Percentiles rank a stretch among this genome's conserved stretches.
Evolutionary conservation across 192 early-diverging fungal genomes (phyloP).

Genomic region (Thoreauomyces humboldtii): DNA sequence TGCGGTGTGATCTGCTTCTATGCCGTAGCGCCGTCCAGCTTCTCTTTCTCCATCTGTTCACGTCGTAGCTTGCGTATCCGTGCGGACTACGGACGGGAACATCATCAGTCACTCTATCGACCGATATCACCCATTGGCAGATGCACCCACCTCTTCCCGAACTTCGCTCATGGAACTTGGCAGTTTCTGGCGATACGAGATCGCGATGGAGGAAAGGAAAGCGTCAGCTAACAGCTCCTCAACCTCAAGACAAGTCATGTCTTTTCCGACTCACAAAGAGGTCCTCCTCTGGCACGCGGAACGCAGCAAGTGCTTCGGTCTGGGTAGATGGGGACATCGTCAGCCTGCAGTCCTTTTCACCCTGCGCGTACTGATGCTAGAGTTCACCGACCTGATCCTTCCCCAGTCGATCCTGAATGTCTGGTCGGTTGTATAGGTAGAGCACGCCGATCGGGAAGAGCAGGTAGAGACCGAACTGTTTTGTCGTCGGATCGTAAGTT

Average conservation of each 20-base stretch:
- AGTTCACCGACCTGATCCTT: constrained; percentile 20
- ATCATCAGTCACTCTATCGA: neutral
- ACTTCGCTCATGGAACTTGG: constrained; percentile 17
- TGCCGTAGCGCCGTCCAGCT: neutral
- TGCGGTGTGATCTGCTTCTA: too few relatives aligned
- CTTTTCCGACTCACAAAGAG: constrained; percentile 22
- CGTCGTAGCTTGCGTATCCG: constrained; percentile 6
- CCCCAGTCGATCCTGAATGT: constrained; percentile 14
- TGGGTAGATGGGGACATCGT: too few relatives aligned
- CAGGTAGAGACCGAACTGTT: constrained; percentile 28
- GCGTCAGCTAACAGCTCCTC: too few relatives aligned
- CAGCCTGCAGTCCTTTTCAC: too few relatives aligned
- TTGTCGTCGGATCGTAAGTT: neutral
- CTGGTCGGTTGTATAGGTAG: constrained; percentile 31
- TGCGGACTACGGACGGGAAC: neutral
- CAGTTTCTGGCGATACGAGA: constrained; percentile 17
- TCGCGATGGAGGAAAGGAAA: too few relatives aligned
- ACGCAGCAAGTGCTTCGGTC: constrained; percentile 4
- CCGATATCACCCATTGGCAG: neutral
- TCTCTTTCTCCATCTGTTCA: neutral
- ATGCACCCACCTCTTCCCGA: constrained; percentile 12
- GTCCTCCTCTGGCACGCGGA: constrained; percentile 19
- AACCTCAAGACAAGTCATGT: too few relatives aligned
- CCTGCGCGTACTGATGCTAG: too few relatives aligned
- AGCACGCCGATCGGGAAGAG: constrained; percentile 25